phyloP scores from a whole-genome alignment of 169 alveolate genomes.

The Theileria luwenshuni region DNA sequence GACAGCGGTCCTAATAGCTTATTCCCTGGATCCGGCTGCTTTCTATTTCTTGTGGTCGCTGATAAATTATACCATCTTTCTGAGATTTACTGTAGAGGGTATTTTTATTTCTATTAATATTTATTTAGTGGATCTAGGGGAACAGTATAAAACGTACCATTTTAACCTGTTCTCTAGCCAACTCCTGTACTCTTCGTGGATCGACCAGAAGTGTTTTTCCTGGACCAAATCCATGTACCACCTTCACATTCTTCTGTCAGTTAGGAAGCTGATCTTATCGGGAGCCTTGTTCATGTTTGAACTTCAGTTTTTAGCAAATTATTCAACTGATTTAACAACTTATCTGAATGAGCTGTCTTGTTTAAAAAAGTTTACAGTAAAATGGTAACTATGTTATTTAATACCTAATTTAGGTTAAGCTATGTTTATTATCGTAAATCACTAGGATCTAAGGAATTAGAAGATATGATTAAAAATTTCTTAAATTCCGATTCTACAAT shows the following conservation, averaged over 20 bases:
- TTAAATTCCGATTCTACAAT: conserved; percentile 39
- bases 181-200: conserved; percentile 9
- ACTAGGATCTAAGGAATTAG: conserved; percentile 3
- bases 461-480: conserved; percentile 11
- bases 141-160: conserved; percentile 4
- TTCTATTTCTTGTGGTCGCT: conserved; percentile 60
- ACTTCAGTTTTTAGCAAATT: conserved; percentile 55
- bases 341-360: conserved; percentile 39
- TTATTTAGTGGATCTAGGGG: neutral
- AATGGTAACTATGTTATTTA: conserved; percentile 39
- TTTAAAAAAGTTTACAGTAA: conserved; percentile 54
- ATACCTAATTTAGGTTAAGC: conserved; percentile 28
- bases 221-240: conserved; percentile 49
- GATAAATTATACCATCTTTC: conserved; percentile 35
- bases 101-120: neutral
- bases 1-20: conserved; percentile 49
- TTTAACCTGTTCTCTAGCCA: conserved; percentile 22
- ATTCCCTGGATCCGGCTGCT: conserved; percentile 59
- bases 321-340: conserved; percentile 35
- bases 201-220: conserved; percentile 51
- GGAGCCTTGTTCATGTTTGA: conserved; percentile 54
- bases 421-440: conserved; percentile 18
- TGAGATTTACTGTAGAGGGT: conserved; percentile 32
- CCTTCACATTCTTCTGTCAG: conserved; percentile 40
- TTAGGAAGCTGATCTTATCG: conserved; percentile 50